Evolutionary conservation across 2,329 filamentous ascomycete genomes (phyloP).

Genomic region (Alternaria sp.): DNA sequence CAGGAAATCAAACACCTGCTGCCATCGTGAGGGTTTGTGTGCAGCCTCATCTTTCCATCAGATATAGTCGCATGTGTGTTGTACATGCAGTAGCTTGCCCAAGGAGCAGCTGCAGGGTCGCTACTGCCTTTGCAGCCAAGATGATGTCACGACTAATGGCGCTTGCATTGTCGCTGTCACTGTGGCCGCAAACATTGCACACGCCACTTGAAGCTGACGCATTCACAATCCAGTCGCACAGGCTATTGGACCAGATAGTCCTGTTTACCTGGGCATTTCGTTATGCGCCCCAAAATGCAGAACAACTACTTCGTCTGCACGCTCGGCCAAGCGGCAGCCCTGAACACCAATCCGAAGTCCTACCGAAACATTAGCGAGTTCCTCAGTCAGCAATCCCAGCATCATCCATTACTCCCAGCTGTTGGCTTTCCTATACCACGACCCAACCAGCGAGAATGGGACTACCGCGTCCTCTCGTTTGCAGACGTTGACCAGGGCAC

Average conservation of each 20-base stretch:
- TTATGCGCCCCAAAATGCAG: slow-evolving; percentile 23
- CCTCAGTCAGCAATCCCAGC: slow-evolving; percentile 56
- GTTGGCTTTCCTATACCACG: slow-evolving; percentile 57
- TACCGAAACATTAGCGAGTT: slow-evolving; percentile 59
- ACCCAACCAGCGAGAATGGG: slow-evolving; percentile 27
- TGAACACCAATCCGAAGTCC: slow-evolving; percentile 44
- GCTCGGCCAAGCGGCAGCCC: slow-evolving; percentile 59
- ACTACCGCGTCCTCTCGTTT: slow-evolving; percentile 45
- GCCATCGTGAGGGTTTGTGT: background rate
- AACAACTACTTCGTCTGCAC: slow-evolving; percentile 67
- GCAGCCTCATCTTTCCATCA: background rate
- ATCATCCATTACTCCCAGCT: slow-evolving; percentile 51
- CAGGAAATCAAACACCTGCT: background rate
- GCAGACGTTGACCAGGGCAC: slow-evolving; percentile 44
- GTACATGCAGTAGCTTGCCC: background rate
- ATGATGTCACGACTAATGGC: slow-evolving; percentile 40
- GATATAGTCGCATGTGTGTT: background rate
- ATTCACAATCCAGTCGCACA: background rate
- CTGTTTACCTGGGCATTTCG: background rate
- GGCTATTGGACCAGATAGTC: background rate
- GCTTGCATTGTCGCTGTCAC: background rate
- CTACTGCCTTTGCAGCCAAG: slow-evolving; percentile 9
- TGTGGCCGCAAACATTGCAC: background rate
- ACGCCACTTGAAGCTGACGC: background rate
- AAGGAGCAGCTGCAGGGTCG: slow-evolving; percentile 3